A percentile compares a stretch with the other conserved stretches of the same genome.
phyloP scores from a whole-genome alignment of 2,329 filamentous ascomycete species.

The Didymella pinodella region DNA sequence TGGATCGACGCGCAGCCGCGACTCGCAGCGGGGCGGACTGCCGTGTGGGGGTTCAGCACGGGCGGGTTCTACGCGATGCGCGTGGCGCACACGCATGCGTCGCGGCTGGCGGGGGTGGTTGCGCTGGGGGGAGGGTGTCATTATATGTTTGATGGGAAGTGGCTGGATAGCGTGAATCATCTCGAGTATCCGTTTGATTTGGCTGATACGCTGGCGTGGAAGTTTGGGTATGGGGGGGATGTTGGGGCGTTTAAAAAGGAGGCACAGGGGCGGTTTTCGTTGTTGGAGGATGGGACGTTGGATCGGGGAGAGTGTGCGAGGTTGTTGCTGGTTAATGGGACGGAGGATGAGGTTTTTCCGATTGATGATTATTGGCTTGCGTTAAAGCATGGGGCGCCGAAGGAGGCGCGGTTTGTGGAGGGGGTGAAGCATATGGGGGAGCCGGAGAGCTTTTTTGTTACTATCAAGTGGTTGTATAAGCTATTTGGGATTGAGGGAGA shows the following conservation, averaged over 20 bases:
- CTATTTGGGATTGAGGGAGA: conserved; percentile 57
- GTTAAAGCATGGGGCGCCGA: conserved; percentile 61
- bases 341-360: conserved; percentile 68
- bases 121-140: conserved; percentile 63
- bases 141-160: conserved; percentile 64
- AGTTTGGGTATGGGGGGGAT: conserved; percentile 54
- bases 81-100: conserved; percentile 64
- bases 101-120: conserved; percentile 61
- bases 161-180: conserved; percentile 63
- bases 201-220: conserved; percentile 59
- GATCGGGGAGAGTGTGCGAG: conserved; percentile 58
- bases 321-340: conserved; percentile 65
- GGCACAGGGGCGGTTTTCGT: conserved; percentile 59
- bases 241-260: conserved; percentile 57
- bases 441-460: conserved; percentile 58
- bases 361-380: conserved; percentile 67
- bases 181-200: conserved; percentile 69
- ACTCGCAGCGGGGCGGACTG: conserved; percentile 59
- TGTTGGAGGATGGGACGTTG: conserved; percentile 64
- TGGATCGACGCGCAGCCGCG: conserved; percentile 59
- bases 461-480: conserved; percentile 59
- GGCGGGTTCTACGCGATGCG: conserved; percentile 67
- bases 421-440: conserved; percentile 61
- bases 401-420: conserved; percentile 59
- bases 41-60: conserved; percentile 66